Conservation (phyloP, 495 filamentous ascomycete genomes). For the Lentithecium fluviatile region DNA sequence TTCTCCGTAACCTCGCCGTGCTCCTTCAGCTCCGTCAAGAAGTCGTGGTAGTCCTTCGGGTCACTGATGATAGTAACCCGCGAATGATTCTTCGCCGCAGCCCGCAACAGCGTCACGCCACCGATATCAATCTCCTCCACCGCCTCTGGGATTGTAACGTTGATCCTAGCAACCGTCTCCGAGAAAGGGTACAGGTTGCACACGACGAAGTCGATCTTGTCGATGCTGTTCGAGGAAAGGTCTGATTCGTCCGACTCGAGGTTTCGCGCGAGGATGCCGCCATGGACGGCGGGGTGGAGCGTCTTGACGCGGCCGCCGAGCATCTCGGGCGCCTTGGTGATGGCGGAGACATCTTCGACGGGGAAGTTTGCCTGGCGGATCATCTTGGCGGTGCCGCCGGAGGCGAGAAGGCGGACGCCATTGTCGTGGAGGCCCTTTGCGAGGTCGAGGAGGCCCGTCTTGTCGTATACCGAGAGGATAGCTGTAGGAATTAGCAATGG, state of each 20-base stretch:
- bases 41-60: conserved; percentile 87
- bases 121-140: conserved; percentile 97
- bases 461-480: conserved; percentile 97
- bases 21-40: conserved; percentile 79
- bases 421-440: conserved; percentile 90
- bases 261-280: conserved; percentile 85
- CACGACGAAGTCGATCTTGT: conserved; percentile 96
- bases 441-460: conserved; percentile 93
- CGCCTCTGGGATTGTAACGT: conserved; percentile 91
- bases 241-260: conserved; percentile 93
- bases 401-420: conserved; percentile 88
- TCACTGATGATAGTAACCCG: conserved; percentile 94
- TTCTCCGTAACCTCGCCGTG: conserved; percentile 78
- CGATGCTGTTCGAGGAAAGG: conserved; percentile 91
- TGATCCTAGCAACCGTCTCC: conserved; percentile 93
- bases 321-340: conserved; percentile 99
- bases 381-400: conserved; percentile 89
- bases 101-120: conserved; percentile 91
- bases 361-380: conserved; percentile 92
- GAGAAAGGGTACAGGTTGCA: conserved; percentile 99
- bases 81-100: conserved; percentile 94
- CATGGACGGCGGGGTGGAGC: conserved; percentile 62
- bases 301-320: conserved; percentile 95
- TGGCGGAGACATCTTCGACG: conserved; percentile 95
- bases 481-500: conserved; percentile 48